These are phyloP conservation scores for Backusella liffmaniae DNA, from an alignment of 192 early-diverging fungal genomes.

Conservation along the genomic window DNA sequence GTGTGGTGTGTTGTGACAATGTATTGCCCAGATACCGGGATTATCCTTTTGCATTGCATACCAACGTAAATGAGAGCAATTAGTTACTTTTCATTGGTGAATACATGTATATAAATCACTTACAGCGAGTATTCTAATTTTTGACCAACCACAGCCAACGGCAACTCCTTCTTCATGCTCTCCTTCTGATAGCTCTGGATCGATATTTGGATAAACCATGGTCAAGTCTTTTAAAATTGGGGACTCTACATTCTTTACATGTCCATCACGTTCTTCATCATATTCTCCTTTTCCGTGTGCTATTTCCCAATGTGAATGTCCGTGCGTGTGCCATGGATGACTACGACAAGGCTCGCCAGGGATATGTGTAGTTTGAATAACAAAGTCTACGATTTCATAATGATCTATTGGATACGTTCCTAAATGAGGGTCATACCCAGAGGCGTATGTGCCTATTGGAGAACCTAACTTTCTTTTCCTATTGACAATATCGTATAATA, in stretches of 20 bases:
- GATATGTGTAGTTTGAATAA: slow-evolving; percentile 27
- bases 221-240: slow-evolving; percentile 24
- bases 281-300: slow-evolving; percentile 32
- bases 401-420: slow-evolving; percentile 30
- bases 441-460: neutral
- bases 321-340: slow-evolving; percentile 40
- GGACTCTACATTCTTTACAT: neutral
- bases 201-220: slow-evolving; percentile 24
- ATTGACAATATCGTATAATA: slow-evolving; percentile 18
- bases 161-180: neutral
- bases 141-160: slow-evolving; percentile 32
- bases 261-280: slow-evolving; percentile 8
- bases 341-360: slow-evolving; percentile 17
- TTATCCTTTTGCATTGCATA: slow-evolving; percentile 25
- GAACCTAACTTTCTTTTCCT: neutral
- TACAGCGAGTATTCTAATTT: slow-evolving; percentile 29
- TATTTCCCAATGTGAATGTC: slow-evolving; percentile 36
- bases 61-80: neutral
- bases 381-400: slow-evolving; percentile 33
- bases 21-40: slow-evolving; percentile 34
- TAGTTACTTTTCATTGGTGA: neutral
- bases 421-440: slow-evolving; percentile 27
- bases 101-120: neutral
- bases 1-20: slow-evolving; percentile 38
- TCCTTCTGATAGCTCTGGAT: slow-evolving; percentile 8